A percentile compares a stretch with the other conserved stretches of the same genome.
These are phyloP conservation scores for Raphidocelis subcapitata DNA, from an alignment of 139 green algal species.

Conservation along the genomic window DNA sequence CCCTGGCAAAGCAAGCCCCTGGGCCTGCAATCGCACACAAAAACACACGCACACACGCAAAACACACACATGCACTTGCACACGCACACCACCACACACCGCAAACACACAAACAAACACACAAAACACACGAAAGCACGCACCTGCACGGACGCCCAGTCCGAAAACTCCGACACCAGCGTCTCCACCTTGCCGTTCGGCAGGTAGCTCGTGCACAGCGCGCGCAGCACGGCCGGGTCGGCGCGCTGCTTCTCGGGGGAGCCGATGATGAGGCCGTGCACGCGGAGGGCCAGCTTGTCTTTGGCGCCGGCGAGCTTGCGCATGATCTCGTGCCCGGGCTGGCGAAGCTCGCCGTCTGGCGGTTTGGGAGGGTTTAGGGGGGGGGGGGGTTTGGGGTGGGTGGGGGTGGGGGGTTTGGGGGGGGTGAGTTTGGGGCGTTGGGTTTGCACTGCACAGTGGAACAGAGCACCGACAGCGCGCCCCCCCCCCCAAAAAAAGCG, in stretches of 20 bases:
- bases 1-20: too few species aligned
- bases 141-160: conserved; percentile 67
- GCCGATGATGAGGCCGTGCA: conserved; percentile 84
- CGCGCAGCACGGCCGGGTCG: conserved; percentile 78
- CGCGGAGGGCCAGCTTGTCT: conserved; percentile 76
- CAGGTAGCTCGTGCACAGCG: conserved; percentile 73
- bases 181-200: conserved; percentile 70
- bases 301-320: conserved; percentile 74
- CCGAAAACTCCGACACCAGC: conserved; percentile 67
- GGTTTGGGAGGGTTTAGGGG: neutral
- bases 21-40: too few species aligned
- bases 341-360: conserved; percentile 80
- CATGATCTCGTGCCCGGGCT: conserved; percentile 81
- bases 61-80: too few species aligned
- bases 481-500: too few species aligned
- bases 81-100: neutral
- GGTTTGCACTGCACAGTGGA: neutral
- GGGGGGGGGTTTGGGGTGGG: neutral
- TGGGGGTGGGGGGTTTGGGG: neutral
- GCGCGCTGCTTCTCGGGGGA: conserved; percentile 75
- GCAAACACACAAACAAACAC: neutral
- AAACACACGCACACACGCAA: neutral
- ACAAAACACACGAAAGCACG: neutral
- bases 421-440: neutral
- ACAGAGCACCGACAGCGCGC: too few species aligned